phyloP scores from a whole-genome alignment of 2,329 filamentous ascomycete species.

The Sclerotinia trifoliorum region DNA sequence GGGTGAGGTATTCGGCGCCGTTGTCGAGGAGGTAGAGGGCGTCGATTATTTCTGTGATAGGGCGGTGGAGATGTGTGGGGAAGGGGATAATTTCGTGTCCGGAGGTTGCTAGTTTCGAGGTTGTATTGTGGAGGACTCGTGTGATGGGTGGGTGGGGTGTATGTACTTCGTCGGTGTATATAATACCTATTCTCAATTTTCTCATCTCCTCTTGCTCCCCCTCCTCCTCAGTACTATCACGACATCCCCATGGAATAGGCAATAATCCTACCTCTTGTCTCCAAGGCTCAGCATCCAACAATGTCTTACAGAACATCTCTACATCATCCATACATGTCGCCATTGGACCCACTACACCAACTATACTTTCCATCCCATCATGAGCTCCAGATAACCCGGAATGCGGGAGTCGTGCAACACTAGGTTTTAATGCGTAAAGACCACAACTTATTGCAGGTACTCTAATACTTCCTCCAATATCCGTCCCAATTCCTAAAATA shows the following conservation, averaged over 20 bases:
- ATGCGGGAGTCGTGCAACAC: conserved; percentile 27
- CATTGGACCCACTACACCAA: conserved; percentile 47
- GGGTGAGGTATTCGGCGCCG: conserved; percentile 26
- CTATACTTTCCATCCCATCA: conserved; percentile 53
- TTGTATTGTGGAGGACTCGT: not conserved
- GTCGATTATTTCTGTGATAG: not conserved
- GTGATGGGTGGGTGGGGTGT: conserved; percentile 25
- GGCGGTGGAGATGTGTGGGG: not conserved
- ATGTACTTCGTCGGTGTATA: conserved; percentile 32
- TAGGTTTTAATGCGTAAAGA: conserved; percentile 44
- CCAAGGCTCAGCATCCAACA: conserved; percentile 46
- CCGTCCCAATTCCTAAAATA: conserved; percentile 48
- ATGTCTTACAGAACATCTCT: conserved; percentile 36
- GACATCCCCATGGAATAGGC: conserved; percentile 50
- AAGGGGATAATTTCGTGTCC: conserved; percentile 14
- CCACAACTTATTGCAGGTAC: conserved; percentile 47
- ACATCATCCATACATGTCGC: conserved; percentile 48
- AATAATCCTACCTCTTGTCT: conserved; percentile 50
- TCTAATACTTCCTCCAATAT: conserved; percentile 27
- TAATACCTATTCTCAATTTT: conserved; percentile 42
- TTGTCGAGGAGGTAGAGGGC: conserved; percentile 24
- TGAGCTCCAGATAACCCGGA: conserved; percentile 43
- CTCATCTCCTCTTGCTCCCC: conserved; percentile 24
- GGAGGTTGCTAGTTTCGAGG: not conserved
- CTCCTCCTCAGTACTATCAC: not conserved